Base-by-base conservation (phyloP, 2,329 filamentous ascomycete species). In the Xylariaceae sp. region DNA sequence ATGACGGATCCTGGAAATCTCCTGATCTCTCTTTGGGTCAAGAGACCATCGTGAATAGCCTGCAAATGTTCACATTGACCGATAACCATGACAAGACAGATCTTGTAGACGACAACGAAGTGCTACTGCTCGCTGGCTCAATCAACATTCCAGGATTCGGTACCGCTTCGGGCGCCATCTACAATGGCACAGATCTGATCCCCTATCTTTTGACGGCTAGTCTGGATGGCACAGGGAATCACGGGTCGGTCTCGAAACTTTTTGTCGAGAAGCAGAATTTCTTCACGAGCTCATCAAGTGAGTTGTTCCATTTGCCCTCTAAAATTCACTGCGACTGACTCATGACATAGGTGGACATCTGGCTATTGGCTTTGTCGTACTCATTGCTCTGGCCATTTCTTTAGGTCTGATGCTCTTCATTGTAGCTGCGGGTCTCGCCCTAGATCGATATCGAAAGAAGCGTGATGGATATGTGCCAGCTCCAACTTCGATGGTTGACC, bases 191-290 rank as follows among this genome's bases (percentile, higher is more conserved):
- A 11, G 72, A 75, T 2, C 83, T 92, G 65, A 76, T 76, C 45
- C 92, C 94, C 0, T 96, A 92, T 66, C 80, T 90, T 38, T 78
- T 99, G 39, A 88, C 91, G 2, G 86, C 82, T 41, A 86, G 78
- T 51, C 70, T 77, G 11, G 77, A 83, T 61, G 83, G 83, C 51
- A 75, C 76, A 11, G 74, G 81, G 11, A 90, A 55, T n/a, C 33
- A 51, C 38, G 55, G 91, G 43, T 91, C 83, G 60, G 81, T 99
- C 62, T 84, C 87, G 32, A 83, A 82, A 58, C 77, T 97, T 54
- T 95, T 99, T 67, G 87, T 91, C 11, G 84, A 95, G 71, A 86
- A 89, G 43, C 75, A 85, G 55, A 83, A 87, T 64, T 88, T 89
- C 64, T 94, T 96, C 71, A 77, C 73, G n/a, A 42, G n/a, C 22